Evolutionary conservation across 2,329 filamentous ascomycete species (phyloP), one percentile per base, ranked within the genome.

Genomic region (Plenodomus biglobosus): DNA sequence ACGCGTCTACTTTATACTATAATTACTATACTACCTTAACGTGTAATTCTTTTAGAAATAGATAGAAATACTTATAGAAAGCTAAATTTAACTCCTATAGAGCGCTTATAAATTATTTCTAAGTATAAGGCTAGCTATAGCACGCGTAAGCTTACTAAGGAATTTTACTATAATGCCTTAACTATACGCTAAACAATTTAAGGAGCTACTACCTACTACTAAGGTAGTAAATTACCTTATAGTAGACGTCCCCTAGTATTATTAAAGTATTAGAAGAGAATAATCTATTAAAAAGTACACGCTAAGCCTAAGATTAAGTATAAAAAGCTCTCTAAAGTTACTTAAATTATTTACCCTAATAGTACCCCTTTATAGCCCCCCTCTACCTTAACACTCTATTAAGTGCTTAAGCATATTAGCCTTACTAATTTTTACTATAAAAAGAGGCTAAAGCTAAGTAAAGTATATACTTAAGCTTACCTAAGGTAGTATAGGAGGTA

Each of bases 231-330:
- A 24, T 18, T 15, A 18, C 51, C 44, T 41, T 30, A 40, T 4
- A 30, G 24, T 19, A 38, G 51, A 6, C 19, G 30, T 2, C 44
- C 41, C 8, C 19, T 13, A 10, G 22, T 38, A 21, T 20, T 50
- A 38, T 45, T 34, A 16, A 21, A 15, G 40, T 24, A 44, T n/a
- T 11, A 44, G 36, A 21, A 39, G 18, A 41, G 39, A 17, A 15
- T 47, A 2, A 35, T 51, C 2, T 46, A 42, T 43, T 18, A 24
- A 2, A 37, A 36, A 10, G 44, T 32, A 18, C 22, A 38, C 30
- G 40, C 40, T 19, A 19, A 18, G 10, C 45, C 42, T 10, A 54
- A 51, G 32, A 51, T 54, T 35, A 19, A 42, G 27, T 54, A 54
- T 22, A 8, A 19, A 38, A 37, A 46, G 2, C 52, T 54, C 6